A percentile compares a stretch with the other conserved stretches of the same genome.
phyloP scores from a whole-genome alignment of 257 asterid genomes.

The Solanum rostratum region DNA sequence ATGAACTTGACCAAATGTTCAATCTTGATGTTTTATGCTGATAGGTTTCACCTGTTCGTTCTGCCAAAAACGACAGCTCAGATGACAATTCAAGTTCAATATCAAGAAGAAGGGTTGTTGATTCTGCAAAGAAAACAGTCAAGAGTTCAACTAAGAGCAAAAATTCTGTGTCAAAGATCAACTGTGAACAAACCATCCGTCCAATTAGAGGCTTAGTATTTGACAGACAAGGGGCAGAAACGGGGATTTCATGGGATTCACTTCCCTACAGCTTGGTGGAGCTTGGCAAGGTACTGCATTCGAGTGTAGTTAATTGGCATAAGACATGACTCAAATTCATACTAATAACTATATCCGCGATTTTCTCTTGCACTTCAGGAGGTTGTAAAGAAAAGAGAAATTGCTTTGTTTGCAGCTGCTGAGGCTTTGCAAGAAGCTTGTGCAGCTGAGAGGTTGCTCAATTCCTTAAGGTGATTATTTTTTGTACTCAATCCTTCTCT shows the following conservation, averaged over 20 bases:
- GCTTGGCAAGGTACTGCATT: slow-evolving; percentile 53
- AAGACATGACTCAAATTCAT: background rate
- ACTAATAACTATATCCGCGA: background rate
- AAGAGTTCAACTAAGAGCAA: slow-evolving; percentile 22
- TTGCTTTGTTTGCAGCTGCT: slow-evolving; percentile 50
- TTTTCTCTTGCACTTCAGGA: slow-evolving; percentile 31
- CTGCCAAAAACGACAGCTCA: slow-evolving; percentile 39
- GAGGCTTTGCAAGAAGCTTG: slow-evolving; percentile 77
- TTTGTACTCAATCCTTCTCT: background rate
- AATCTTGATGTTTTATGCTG: background rate
- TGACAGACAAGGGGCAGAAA: slow-evolving; percentile 44
- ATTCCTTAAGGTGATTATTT: slow-evolving; percentile 47
- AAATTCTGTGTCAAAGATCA: slow-evolving; percentile 10
- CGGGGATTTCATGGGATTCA: slow-evolving; percentile 41
- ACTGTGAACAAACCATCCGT: slow-evolving; percentile 8
- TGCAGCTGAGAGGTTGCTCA: slow-evolving; percentile 68
- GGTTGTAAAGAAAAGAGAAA: slow-evolving; percentile 45
- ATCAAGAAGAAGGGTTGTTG: slow-evolving; percentile 13
- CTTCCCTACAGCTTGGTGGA: slow-evolving; percentile 37
- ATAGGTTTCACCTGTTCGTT: slow-evolving; percentile 56
- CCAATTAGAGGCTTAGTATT: slow-evolving; percentile 21
- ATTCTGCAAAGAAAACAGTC: slow-evolving; percentile 14
- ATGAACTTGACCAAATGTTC: background rate
- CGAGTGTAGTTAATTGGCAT: background rate
- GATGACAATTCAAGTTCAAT: slow-evolving; percentile 37